Percentiles rank a stretch among this genome's conserved stretches.
These are phyloP conservation scores for Didymella pomorum DNA, from an alignment of 2,329 filamentous ascomycete species.

Conservation along the genomic window DNA sequence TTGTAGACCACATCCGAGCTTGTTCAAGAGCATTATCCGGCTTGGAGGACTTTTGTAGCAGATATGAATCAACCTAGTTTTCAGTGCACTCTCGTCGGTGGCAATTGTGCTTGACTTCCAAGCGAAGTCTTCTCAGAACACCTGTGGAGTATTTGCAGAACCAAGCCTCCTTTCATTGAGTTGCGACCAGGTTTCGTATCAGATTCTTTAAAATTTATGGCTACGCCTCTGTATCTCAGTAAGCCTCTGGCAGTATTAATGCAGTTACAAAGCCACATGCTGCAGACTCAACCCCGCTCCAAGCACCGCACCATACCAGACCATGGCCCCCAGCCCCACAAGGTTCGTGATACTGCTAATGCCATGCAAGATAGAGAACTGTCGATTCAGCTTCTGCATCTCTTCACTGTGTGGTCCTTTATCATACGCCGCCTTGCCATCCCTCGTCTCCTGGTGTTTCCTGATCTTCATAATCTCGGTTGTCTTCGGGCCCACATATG, in stretches of 20 bases:
- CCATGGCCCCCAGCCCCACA: conserved; percentile 69
- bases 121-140: too few species aligned
- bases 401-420: conserved; percentile 79
- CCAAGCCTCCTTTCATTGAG: too few species aligned
- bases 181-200: too few species aligned
- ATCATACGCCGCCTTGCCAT: conserved; percentile 88
- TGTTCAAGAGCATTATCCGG: too few species aligned
- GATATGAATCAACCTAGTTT: too few species aligned
- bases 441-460: conserved; percentile 84
- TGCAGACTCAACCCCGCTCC: conserved; percentile 48
- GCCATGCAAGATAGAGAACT: conserved; percentile 81
- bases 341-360: conserved; percentile 83
- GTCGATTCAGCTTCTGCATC: conserved; percentile 67
- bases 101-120: too few species aligned
- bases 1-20: too few species aligned
- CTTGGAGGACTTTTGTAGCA: too few species aligned
- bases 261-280: conserved; percentile 6
- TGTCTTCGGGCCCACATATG: conserved; percentile 77
- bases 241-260: background rate
- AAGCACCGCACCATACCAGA: conserved; percentile 81
- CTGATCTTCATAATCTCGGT: conserved; percentile 76
- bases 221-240: background rate
- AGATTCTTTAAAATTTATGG: background rate
- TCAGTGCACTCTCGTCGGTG: too few species aligned
- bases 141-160: too few species aligned